A percentile compares a stretch with the other conserved stretches of the same genome.
phyloP scores from a whole-genome alignment of 192 early-diverging fungal species.

The Funneliformis geosporum region DNA sequence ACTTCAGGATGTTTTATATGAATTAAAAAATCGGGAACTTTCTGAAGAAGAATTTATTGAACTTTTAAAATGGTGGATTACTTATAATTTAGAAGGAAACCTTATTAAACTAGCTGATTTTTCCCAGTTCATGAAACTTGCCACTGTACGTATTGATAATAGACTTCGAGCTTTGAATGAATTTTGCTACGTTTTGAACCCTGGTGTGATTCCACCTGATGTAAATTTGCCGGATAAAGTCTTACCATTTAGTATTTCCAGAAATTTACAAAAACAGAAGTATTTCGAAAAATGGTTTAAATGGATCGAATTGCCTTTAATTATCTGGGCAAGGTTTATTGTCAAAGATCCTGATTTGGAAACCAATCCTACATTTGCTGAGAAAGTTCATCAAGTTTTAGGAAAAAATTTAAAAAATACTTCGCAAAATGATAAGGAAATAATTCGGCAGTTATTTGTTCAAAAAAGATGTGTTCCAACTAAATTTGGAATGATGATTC shows the following conservation, averaged over 20 bases:
- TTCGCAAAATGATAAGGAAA: conserved; percentile 38
- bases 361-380: conserved; percentile 58
- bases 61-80: conserved; percentile 78
- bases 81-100: conserved; percentile 36
- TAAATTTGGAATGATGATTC: conserved; percentile 62
- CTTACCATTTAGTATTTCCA: conserved; percentile 9
- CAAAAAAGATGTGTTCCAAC: conserved; percentile 70
- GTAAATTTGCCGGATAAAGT: background rate
- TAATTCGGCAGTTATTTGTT: conserved; percentile 36
- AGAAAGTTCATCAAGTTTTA: conserved; percentile 62
- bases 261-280: background rate
- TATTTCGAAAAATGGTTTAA: conserved; percentile 21
- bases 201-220: background rate
- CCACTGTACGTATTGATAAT: conserved; percentile 10
- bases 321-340: conserved; percentile 4
- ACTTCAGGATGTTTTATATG: conserved; percentile 65
- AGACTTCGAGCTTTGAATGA: conserved; percentile 50
- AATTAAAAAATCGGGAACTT: conserved; percentile 61
- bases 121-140: conserved; percentile 49
- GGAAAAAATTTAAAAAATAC: conserved; percentile 47
- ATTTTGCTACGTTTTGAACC: conserved; percentile 65
- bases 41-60: conserved; percentile 59
- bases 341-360: conserved; percentile 9
- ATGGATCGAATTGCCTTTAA: background rate
- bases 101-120: conserved; percentile 41